Conservation (phyloP, 495 filamentous ascomycete genomes). For the Mytilinidion resinicola region DNA sequence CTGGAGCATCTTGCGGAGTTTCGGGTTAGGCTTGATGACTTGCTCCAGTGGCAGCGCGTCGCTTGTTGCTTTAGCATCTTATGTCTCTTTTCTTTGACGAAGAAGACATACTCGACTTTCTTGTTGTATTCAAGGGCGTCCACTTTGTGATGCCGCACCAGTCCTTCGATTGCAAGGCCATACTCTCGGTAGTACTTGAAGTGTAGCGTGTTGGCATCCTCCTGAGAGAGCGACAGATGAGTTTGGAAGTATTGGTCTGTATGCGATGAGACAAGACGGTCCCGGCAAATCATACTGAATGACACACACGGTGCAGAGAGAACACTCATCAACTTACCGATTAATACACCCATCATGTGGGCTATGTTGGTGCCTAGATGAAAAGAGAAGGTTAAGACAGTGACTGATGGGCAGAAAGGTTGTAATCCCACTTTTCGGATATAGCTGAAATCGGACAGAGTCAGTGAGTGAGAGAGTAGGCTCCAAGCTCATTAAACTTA, state of each 20-base stretch:
- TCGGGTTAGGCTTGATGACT: constrained; percentile 69
- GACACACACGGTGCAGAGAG: too few relatives aligned
- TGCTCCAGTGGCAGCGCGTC: constrained; percentile 86
- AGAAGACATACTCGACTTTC: constrained; percentile 58
- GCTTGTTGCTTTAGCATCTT: background rate
- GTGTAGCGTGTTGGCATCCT: constrained; percentile 77
- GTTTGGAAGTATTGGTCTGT: constrained; percentile 70
- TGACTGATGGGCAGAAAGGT: background rate
- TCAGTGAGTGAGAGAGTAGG: background rate
- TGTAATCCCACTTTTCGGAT: constrained; percentile 54
- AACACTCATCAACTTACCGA: constrained; percentile 21
- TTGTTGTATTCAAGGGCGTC: constrained; percentile 91
- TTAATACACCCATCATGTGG: constrained; percentile 33
- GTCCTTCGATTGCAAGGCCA: constrained; percentile 90
- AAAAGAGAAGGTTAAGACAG: constrained; percentile 4
- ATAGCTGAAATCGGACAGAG: constrained; percentile 39
- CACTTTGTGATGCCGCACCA: constrained; percentile 91
- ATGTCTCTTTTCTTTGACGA: too few relatives aligned
- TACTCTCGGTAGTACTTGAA: constrained; percentile 90
- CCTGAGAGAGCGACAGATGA: constrained; percentile 63
- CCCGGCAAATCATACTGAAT: too few relatives aligned
- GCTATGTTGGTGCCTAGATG: constrained; percentile 28
- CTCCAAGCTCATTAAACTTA: constrained; percentile 37
- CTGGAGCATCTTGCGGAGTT: constrained; percentile 66
- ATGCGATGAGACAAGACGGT: background rate